Evolutionary conservation across 1,284 basidiomycete genomes (phyloP), one percentile per base, ranked within the genome.

Genomic region (Gymnopus androsaceus): DNA sequence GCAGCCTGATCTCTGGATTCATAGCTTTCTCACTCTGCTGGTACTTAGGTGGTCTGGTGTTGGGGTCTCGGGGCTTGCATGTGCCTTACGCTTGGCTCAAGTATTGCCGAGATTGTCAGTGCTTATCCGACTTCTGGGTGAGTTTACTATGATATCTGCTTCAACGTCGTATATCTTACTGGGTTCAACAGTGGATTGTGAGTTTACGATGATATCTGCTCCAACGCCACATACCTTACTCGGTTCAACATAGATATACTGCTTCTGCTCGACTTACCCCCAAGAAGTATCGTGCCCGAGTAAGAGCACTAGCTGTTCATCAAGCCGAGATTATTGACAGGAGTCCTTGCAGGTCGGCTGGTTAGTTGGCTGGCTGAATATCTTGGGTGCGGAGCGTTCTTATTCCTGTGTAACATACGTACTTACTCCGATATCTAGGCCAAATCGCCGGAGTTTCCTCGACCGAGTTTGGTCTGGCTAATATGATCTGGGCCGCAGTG

Each of bases 401-500:
- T 25, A 40, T 15, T 12, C 23, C 25, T 33, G 8, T 17, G 15
- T 34, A 25, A 36, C 56, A 14, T 7, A 27, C 12, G 6, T 19
- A 9, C 27, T 33, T 38, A 30, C 3, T 36, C 21, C 47, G 36
- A 33, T 27, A 46, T 46, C 9, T 49, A 80, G 82, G 83, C 41
- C 92, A 94, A 69, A 83, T 92, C 54, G 88, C 90, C 4, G 92
- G 92, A 31, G 76, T 94, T 44, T 85, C 90, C 1, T 93, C 90
- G 1, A 94, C 92, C 2, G 94, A 95, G 70, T 96, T 91, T 66
- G 94, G 94, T 55, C 78, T 97, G 21, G 81, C 90, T 27, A 83
- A 84, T 67, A 95, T 96, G 94, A 94, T 96, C 60, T 88, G 90
- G 73, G 87, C 88, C 12, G 92, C 90, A 1, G 85, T 83, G 17